phyloP scores from a whole-genome alignment of 345 rosid species.

The Heritiera fomes region DNA sequence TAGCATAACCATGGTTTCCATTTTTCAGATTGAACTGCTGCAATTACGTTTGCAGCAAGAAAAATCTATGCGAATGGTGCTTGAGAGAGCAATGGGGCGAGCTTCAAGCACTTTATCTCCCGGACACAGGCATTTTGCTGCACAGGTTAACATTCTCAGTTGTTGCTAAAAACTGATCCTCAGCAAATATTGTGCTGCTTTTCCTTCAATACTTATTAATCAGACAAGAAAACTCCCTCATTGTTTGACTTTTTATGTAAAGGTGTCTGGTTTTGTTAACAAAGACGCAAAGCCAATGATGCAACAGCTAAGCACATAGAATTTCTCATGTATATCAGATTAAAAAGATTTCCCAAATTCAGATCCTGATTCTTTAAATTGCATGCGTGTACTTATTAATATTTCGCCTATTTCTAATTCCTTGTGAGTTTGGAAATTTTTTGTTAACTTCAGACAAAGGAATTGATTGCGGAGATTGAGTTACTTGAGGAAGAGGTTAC shows the following conservation, averaged over 20 bases:
- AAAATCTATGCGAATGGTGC: slow-evolving; percentile 67
- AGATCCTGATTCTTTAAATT: too few relatives aligned
- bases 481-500: slow-evolving; percentile 80
- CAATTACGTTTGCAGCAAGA: slow-evolving; percentile 77
- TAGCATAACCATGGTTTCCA: slow-evolving; percentile 16
- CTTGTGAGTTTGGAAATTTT: background rate
- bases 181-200: too few relatives aligned
- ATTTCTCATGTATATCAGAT: too few relatives aligned
- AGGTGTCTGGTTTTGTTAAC: too few relatives aligned
- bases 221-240: too few relatives aligned
- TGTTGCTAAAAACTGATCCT: too few relatives aligned
- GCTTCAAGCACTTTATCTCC: slow-evolving; percentile 89
- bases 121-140: slow-evolving; percentile 86
- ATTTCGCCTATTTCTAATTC: background rate
- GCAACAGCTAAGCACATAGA: too few relatives aligned
- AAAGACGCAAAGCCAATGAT: too few relatives aligned
- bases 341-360: too few relatives aligned
- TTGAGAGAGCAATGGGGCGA: slow-evolving; percentile 92
- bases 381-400: background rate
- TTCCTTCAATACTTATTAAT: too few relatives aligned
- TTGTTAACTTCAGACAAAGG: slow-evolving; percentile 59
- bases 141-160: slow-evolving; percentile 49
- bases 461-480: slow-evolving; percentile 79
- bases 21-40: slow-evolving; percentile 75
- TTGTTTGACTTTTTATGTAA: too few relatives aligned